Evolutionary conservation across 805 yeast genomes (phyloP).

Genomic region (Candida maris): DNA sequence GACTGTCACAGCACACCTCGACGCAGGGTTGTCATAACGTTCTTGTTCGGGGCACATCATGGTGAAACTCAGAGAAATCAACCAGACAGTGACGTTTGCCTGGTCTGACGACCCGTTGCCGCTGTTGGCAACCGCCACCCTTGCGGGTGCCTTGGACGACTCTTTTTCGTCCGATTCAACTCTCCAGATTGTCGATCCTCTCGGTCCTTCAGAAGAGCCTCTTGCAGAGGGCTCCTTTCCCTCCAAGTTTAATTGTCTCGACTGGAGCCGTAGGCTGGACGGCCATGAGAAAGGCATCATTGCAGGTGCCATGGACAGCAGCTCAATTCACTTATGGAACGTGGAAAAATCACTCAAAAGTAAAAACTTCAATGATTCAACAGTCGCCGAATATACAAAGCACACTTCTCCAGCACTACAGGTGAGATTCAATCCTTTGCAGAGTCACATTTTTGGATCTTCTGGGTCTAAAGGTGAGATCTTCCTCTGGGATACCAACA

Average conservation of each 20-base stretch:
- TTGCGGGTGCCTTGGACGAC: slow-evolving; percentile 94
- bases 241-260: slow-evolving; percentile 71
- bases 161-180: slow-evolving; percentile 74
- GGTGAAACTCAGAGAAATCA: slow-evolving; percentile 83
- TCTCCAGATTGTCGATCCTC: slow-evolving; percentile 77
- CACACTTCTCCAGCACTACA: slow-evolving; percentile 71
- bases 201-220: slow-evolving; percentile 41
- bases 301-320: slow-evolving; percentile 89
- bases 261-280: slow-evolving; percentile 68
- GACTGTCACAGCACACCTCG: too few relatives aligned
- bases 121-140: slow-evolving; percentile 81
- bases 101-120: slow-evolving; percentile 85
- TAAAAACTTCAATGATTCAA: slow-evolving; percentile 40
- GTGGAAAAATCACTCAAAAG: slow-evolving; percentile 45
- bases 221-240: slow-evolving; percentile 44
- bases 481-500: slow-evolving; percentile 82
- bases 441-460: slow-evolving; percentile 69
- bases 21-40: too few relatives aligned
- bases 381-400: slow-evolving; percentile 48
- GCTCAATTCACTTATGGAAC: slow-evolving; percentile 76
- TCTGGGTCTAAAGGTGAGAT: slow-evolving; percentile 91
- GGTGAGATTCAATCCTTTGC: slow-evolving; percentile 73
- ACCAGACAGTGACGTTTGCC: slow-evolving; percentile 89
- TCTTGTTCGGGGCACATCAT: too few relatives aligned
- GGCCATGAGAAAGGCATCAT: slow-evolving; percentile 51